phyloP scores from a whole-genome alignment of 148 eudicot species.

The Nepenthes mirabilis region DNA sequence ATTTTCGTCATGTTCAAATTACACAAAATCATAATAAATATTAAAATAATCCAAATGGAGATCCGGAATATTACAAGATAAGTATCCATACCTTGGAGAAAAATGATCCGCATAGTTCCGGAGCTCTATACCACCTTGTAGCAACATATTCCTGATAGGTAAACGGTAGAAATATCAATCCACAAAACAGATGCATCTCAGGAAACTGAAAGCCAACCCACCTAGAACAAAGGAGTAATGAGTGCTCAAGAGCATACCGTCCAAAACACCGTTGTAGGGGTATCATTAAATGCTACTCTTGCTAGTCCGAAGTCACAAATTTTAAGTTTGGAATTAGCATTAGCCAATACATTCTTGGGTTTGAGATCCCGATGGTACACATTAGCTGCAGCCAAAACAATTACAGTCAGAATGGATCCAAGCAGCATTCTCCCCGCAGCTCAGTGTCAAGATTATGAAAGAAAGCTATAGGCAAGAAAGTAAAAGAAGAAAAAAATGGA shows the following conservation, averaged over 20 bases:
- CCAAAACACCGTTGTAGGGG: constrained; percentile 62
- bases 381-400: constrained; percentile 38
- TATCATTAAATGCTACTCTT: constrained; percentile 62
- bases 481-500: not conserved
- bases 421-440: too few relatives aligned
- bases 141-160: constrained; percentile 58
- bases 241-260: constrained; percentile 25
- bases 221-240: not conserved
- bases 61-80: too few relatives aligned
- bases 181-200: not conserved
- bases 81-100: constrained; percentile 48
- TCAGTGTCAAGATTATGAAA: not conserved
- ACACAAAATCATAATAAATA: too few relatives aligned
- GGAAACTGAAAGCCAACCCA: not conserved
- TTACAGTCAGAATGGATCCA: not conserved
- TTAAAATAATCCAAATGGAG: too few relatives aligned
- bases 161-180: not conserved
- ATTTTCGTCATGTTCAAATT: too few relatives aligned
- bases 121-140: constrained; percentile 74
- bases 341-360: constrained; percentile 61
- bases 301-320: constrained; percentile 72
- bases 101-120: constrained; percentile 64
- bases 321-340: constrained; percentile 66
- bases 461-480: not conserved
- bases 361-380: constrained; percentile 61